phyloP scores from a whole-genome alignment of 441 rosid species.

The Hura crepitans region DNA sequence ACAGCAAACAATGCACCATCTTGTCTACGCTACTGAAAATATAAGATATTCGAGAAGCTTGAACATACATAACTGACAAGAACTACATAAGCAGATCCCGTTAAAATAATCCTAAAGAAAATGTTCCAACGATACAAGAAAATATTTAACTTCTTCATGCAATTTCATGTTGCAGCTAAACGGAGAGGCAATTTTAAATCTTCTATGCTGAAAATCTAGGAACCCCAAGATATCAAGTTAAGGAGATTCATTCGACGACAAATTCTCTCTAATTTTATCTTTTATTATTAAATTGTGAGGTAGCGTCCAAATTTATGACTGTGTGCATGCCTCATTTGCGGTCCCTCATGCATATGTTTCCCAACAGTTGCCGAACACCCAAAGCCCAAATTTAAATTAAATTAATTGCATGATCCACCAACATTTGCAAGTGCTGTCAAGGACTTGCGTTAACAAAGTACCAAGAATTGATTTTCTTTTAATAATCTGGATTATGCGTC shows the following conservation, averaged over 20 bases:
- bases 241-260: too few species aligned
- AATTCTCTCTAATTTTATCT: background rate
- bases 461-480: background rate
- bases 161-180: too few species aligned
- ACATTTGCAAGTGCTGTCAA: background rate
- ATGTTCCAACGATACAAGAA: background rate
- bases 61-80: background rate
- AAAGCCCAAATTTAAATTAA: background rate
- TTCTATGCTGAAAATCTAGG: too few species aligned
- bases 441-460: background rate
- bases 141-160: too few species aligned
- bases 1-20: too few species aligned
- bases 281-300: background rate
- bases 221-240: too few species aligned
- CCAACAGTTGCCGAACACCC: background rate
- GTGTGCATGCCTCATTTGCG: background rate
- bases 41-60: too few species aligned
- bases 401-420: background rate
- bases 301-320: too few species aligned
- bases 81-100: background rate
- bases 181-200: too few species aligned
- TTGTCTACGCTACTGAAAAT: background rate
- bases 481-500: background rate
- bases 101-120: background rate
- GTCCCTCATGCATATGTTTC: background rate